These are phyloP conservation scores for Anisodus acutangulus DNA, from an alignment of 257 asterid genomes.

Conservation along the genomic window DNA sequence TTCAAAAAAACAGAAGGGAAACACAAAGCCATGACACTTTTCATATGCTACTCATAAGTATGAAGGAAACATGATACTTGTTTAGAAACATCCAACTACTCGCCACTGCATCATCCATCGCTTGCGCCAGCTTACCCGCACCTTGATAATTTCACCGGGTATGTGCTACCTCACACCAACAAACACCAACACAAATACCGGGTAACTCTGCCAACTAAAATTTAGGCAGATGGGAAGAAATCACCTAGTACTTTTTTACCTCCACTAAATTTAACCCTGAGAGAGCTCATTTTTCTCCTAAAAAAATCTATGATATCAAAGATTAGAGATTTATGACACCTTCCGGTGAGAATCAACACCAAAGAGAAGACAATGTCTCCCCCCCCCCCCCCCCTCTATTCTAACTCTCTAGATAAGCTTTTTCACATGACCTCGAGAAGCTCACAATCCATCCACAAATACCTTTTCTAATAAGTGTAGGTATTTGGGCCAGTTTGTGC, in stretches of 20 bases:
- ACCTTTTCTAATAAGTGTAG: not conserved
- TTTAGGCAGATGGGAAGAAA: not conserved
- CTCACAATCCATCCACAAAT: not conserved
- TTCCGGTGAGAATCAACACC: not conserved
- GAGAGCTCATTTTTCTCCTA: not conserved
- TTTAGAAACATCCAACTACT: not conserved
- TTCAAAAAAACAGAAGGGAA: conserved; percentile 18
- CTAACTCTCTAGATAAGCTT: not conserved
- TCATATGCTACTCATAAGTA: not conserved
- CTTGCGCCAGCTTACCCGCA: not conserved
- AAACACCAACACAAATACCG: not conserved
- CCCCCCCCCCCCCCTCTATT: not conserved
- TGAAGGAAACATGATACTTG: not conserved
- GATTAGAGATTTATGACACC: not conserved
- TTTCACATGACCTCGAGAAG: not conserved
- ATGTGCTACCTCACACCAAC: not conserved
- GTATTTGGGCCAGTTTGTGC: not conserved
- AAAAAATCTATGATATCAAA: not conserved
- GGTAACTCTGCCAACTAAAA: not conserved
- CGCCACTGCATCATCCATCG: too few species aligned
- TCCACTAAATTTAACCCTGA: not conserved
- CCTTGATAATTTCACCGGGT: not conserved
- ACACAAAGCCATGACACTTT: not conserved
- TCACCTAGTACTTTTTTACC: not conserved
- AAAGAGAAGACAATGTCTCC: not conserved